Evolutionary conservation across 139 green algal genomes (phyloP).

Genomic region (Haematococcus sp.): DNA sequence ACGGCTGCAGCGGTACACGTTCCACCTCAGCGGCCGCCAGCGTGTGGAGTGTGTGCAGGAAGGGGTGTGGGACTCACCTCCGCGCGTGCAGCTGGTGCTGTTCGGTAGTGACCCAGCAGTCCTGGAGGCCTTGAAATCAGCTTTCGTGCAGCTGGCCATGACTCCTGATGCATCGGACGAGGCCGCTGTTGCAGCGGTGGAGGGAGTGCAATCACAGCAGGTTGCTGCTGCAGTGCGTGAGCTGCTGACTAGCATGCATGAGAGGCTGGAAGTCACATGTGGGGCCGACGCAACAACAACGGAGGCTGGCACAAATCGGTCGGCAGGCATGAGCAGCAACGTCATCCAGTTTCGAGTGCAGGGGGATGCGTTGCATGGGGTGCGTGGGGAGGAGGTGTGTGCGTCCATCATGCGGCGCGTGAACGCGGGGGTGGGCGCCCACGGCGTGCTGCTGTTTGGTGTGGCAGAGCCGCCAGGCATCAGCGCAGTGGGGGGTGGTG

Average conservation of each 20-base stretch:
- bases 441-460: not conserved
- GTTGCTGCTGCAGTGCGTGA: not conserved
- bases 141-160: not conserved
- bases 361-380: not conserved
- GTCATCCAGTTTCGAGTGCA: not conserved
- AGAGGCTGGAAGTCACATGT: not conserved
- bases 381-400: not conserved
- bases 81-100: conserved; percentile 29
- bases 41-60: conserved; percentile 21
- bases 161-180: too few relatives aligned
- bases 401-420: not conserved
- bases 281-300: not conserved
- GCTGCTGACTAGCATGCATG: not conserved
- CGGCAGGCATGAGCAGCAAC: not conserved
- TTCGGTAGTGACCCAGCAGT: conserved; percentile 24
- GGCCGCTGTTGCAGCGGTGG: not conserved
- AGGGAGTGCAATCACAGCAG: not conserved
- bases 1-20: conserved; percentile 18
- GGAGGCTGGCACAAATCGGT: too few relatives aligned
- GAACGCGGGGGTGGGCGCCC: not conserved
- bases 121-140: conserved; percentile 13
- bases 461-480: not conserved
- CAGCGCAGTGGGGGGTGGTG: not conserved
- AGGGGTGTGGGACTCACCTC: conserved; percentile 25
- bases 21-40: conserved; percentile 45